A percentile compares a stretch with the other conserved stretches of the same genome.
These are phyloP conservation scores for Coniosporium tulheliwenetii DNA, from an alignment of 2,329 filamentous ascomycete genomes.

Conservation along the genomic window DNA sequence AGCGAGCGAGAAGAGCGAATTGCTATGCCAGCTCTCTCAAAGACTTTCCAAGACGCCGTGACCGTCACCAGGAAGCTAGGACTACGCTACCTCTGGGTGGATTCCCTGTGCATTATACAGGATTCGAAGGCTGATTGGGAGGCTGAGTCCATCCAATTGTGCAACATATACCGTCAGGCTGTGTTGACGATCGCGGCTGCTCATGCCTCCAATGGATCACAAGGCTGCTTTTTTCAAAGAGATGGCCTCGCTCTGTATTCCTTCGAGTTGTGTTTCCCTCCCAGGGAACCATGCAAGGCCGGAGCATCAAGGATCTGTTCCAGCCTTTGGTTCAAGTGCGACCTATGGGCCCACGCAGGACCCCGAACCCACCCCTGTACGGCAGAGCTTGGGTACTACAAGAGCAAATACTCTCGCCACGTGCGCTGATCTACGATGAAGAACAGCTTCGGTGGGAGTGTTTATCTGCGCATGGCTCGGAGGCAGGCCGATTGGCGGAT, in stretches of 20 bases:
- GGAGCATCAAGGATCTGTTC: no score
- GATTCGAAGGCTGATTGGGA: neutral
- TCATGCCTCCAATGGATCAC: neutral
- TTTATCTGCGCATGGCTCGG: no score
- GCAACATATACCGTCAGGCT: neutral
- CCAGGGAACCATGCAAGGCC: no score
- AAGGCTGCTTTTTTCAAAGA: neutral
- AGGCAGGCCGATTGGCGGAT: no score
- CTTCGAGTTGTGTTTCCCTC: no score
- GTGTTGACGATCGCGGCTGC: neutral
- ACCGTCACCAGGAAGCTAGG: neutral
- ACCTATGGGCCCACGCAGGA: neutral
- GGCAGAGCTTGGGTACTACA: slow-evolving; percentile 6
- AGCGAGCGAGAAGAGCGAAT: neutral
- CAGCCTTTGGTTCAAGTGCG: no score
- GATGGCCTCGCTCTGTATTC: neutral
- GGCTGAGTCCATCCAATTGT: neutral
- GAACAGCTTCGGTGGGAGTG: slow-evolving; percentile 6
- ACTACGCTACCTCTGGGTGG: slow-evolving; percentile 1
- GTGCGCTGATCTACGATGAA: slow-evolving; percentile 2
- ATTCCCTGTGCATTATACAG: slow-evolving; percentile 1
- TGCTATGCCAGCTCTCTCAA: neutral
- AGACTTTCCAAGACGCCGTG: slow-evolving; percentile 1
- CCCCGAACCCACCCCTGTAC: neutral
- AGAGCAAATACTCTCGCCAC: slow-evolving; percentile 5